A percentile compares a stretch with the other conserved stretches of the same genome.
Conservation (phyloP, 2,329 filamentous ascomycete genomes). For the Clonostachys rhizophaga region DNA sequence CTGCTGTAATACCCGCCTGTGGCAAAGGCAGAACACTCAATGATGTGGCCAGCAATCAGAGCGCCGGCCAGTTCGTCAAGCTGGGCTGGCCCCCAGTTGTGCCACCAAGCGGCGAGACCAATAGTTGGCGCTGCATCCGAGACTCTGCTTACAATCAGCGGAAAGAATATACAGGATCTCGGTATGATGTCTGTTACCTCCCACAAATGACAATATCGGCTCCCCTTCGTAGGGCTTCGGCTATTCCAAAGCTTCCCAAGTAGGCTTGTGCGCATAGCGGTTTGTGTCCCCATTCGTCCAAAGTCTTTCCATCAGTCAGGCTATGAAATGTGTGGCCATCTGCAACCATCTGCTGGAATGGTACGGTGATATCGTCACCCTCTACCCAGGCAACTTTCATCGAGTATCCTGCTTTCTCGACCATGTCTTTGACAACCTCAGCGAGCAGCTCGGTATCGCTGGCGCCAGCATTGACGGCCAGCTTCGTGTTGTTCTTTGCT, state of each 20-base stretch:
- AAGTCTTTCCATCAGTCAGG: conserved; percentile 9
- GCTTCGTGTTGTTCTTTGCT: conserved; percentile 7
- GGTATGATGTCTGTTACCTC: not conserved
- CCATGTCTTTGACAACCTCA: conserved; percentile 3
- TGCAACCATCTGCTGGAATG: conserved; percentile 8
- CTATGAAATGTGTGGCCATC: conserved; percentile 14
- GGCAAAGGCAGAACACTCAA: conserved; percentile 15
- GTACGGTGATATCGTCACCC: conserved; percentile 9
- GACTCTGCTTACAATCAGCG: not conserved
- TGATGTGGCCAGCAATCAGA: conserved; percentile 12
- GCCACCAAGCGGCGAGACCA: conserved; percentile 10
- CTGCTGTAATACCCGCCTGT: conserved; percentile 22
- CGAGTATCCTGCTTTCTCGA: conserved; percentile 12
- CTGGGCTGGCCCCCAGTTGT: conserved; percentile 22
- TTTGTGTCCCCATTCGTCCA: conserved; percentile 16
- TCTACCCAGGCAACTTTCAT: conserved; percentile 10
- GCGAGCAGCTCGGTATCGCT: conserved; percentile 3
- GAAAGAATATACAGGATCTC: too few relatives aligned
- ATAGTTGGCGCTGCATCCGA: conserved; percentile 9
- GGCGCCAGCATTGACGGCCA: conserved; percentile 5
- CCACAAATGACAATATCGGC: conserved; percentile 13
- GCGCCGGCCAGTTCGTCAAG: conserved; percentile 20
- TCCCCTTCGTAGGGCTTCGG: conserved; percentile 4
- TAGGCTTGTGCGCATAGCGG: conserved; percentile 19
- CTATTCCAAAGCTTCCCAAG: conserved; percentile 23